Base-by-base conservation (phyloP, 768 basidiomycete genomes). In the Cantharellus anzutake region DNA sequence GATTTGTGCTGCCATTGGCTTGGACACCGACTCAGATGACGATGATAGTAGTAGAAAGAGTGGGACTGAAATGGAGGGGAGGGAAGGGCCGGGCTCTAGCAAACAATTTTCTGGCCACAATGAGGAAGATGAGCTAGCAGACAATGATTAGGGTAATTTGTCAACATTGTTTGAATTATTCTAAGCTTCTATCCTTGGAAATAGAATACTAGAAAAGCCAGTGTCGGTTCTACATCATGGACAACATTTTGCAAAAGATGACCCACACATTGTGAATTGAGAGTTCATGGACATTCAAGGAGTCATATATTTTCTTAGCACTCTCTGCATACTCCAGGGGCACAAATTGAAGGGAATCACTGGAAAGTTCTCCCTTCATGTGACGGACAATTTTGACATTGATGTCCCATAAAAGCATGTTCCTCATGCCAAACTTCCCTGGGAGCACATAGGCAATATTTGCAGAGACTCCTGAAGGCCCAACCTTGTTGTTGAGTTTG, bases 401-500 rank as follows among this genome's bases (percentile, higher is more conserved):
- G 4, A 70, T 63, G 0, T 29, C 20, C 20, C 61, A 61, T 4
- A 64, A 60, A 1, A 75, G 65, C 42, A 65, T 69, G 59, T 73
- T 66, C 3, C 53, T 35, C 0, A 68, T 68, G 3, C 69, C 68
- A 65, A 66, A 73, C 0, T 51, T 51, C 2, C 67, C 51, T 5
- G 39, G 65, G 5, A 71, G 39, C 2, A 20, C 42, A 59, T 70
- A 72, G 0, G 69, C 38, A 69, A 2, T 65, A 63, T 75, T 71
- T 3, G 67, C 68, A 5, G 71, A 71, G 61, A 67, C 66, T 0
- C 70, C 71, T 0, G 71, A 74, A 0, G 73, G 72, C 1, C 70
- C 68, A 0, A 66, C 44, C 61, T 74, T 74, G 0, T 64, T 58
- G 0, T 66, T 67, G 59, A 72, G 65, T 42, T 69, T 71, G 2